These are phyloP conservation scores for Sugiyamaella boreocaroliniensis DNA, from an alignment of 805 yeast species.

Conservation along the genomic window DNA sequence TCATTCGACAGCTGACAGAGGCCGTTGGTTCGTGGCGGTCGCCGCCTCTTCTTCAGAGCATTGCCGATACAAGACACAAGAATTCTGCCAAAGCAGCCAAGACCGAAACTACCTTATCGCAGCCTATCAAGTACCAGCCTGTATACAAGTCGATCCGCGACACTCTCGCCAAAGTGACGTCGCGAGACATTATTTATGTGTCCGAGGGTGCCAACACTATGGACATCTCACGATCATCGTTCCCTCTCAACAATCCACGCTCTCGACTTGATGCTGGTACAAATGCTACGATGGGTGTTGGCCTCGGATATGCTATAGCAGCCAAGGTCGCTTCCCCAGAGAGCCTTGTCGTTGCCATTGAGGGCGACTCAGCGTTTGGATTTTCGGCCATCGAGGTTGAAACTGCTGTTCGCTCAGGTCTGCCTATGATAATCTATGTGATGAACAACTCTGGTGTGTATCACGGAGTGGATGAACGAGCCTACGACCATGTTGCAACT, in stretches of 20 bases:
- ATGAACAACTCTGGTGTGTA: slow-evolving; percentile 72
- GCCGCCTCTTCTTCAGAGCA: slow-evolving; percentile 26
- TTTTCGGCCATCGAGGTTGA: slow-evolving; percentile 69
- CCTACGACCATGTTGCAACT: slow-evolving; percentile 21
- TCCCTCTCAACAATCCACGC: slow-evolving; percentile 47
- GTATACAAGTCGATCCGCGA: slow-evolving; percentile 47
- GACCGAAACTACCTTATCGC: slow-evolving; percentile 28
- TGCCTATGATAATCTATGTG: slow-evolving; percentile 53
- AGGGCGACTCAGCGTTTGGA: slow-evolving; percentile 76
- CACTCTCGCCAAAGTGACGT: slow-evolving; percentile 25
- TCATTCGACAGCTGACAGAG: slow-evolving; percentile 32
- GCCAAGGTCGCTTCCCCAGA: slow-evolving; percentile 44
- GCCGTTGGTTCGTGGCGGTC: slow-evolving; percentile 33
- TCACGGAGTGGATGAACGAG: slow-evolving; percentile 46
- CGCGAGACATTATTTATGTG: slow-evolving; percentile 34
- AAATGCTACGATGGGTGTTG: slow-evolving; percentile 73
- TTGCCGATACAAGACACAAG: slow-evolving; percentile 23
- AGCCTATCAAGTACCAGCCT: slow-evolving; percentile 43
- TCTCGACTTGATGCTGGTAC: slow-evolving; percentile 66
- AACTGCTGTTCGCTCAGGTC: slow-evolving; percentile 49
- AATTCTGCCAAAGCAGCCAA: slow-evolving; percentile 31
- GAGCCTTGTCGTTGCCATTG: slow-evolving; percentile 48
- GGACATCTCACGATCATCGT: slow-evolving; percentile 62
- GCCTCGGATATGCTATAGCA: slow-evolving; percentile 63
- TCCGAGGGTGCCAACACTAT: slow-evolving; percentile 75